Evolutionary conservation across 2,329 filamentous ascomycete genomes (phyloP).

Genomic region (Pseudopithomyces chartarum): DNA sequence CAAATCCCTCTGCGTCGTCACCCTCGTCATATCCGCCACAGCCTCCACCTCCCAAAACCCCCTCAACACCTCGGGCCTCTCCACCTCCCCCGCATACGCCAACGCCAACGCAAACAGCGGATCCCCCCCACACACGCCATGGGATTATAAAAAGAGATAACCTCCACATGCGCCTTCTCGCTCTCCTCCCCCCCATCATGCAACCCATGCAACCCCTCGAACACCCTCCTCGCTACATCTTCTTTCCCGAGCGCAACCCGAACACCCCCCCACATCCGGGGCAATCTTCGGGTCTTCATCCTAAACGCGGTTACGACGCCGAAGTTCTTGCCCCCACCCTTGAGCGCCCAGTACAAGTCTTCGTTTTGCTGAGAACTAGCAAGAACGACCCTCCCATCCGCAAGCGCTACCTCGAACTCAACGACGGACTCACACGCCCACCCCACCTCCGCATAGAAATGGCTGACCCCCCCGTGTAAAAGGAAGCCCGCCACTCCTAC

Average conservation of each 20-base stretch:
- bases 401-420: constrained; percentile 39
- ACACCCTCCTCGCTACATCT: background rate
- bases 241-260: background rate
- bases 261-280: background rate
- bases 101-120: background rate
- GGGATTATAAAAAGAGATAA: constrained; percentile 1
- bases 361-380: background rate
- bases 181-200: background rate
- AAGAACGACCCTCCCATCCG: constrained; percentile 25
- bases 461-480: background rate
- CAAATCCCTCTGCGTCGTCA: background rate
- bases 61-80: background rate
- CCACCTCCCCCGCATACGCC: constrained; percentile 2
- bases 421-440: constrained; percentile 12
- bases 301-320: constrained; percentile 16
- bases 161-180: constrained; percentile 3
- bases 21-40: background rate
- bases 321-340: constrained; percentile 28
- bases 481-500: constrained; percentile 4
- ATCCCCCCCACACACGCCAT: background rate
- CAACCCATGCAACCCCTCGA: background rate
- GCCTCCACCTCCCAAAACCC: background rate
- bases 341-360: constrained; percentile 33
- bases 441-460: constrained; percentile 5
- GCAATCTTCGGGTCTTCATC: background rate